Conservation (phyloP, 139 green algal species). For the Pleodorina starrii region DNA sequence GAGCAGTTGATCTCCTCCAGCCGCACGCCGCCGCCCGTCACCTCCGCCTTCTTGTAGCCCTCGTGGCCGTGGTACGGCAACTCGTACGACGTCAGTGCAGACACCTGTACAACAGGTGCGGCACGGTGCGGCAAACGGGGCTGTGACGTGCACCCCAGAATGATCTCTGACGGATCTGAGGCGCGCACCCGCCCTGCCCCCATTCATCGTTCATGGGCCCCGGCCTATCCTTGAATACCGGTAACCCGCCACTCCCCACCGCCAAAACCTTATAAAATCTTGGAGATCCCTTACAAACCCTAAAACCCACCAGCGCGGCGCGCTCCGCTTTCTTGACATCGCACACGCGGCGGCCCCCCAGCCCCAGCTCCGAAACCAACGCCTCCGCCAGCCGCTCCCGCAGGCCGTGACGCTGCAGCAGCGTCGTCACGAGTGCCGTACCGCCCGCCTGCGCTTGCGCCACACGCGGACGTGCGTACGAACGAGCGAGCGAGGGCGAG, state of each 20-base stretch:
- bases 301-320: constrained; percentile 10
- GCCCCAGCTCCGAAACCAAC: constrained; percentile 70
- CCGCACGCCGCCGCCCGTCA: constrained; percentile 89
- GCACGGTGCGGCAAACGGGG: not conserved
- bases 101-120: constrained; percentile 30
- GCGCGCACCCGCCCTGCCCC: no score
- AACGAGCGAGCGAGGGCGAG: no score
- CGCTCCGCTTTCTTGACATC: constrained; percentile 49
- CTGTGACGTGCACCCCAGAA: no score
- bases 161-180: no score
- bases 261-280: no score
- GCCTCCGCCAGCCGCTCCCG: constrained; percentile 82
- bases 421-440: constrained; percentile 54
- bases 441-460: constrained; percentile 53
- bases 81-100: constrained; percentile 70
- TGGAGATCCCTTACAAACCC: no score
- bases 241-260: not conserved
- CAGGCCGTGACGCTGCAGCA: constrained; percentile 73
- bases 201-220: no score
- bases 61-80: constrained; percentile 74
- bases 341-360: constrained; percentile 53
- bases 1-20: constrained; percentile 80
- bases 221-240: no score
- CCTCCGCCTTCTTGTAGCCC: constrained; percentile 85
- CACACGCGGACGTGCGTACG: no score